Evolutionary conservation across 306 rosid species (phyloP), one percentile per base, ranked within the genome.

Genomic region (Begonia fuchsioides): DNA sequence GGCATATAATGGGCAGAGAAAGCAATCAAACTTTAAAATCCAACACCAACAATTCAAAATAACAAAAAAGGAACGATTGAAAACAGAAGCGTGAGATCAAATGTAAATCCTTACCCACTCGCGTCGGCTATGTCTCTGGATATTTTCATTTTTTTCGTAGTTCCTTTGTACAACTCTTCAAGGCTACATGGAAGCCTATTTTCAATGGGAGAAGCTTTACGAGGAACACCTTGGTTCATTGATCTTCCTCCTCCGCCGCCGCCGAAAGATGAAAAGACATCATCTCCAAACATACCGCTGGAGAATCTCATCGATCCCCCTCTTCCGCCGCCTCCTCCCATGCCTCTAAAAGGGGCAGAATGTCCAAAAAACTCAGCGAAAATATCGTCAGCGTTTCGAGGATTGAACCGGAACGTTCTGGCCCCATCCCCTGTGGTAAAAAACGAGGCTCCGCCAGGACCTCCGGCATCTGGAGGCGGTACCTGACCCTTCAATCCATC

Each of bases 171-270:
- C 12, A 62, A 45, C 44, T 62, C 67, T 54, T 62, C 67, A 35
- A 54, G 67, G 47, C 60, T 62, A 54, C 60, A 62, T 0, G 55
- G 67, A 19, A 62, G 16, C 13, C 58, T 50, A 13, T 35, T 54
- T 40, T 62, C 67, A 54, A 62, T 54, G n/a, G 67, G 45, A 17
- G 50, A 14, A 8, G 67, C 60, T 54, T 62, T 62, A 44, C 60
- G 53, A 54, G 55, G 52, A 49, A 39, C 55, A 41, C 52, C 17
- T 15, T 46, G 50, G 13, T 35, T 44, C 52, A 43, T 43, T 11
- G 58, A 43, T 48, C 51, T 38, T 20, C 54, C 60, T 18, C 59
- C 49, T 5, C 38, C 53, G 8, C 54, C 39, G 39, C 6, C 59
- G 39, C 43, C 39, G 8, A 55, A 44, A 10, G 60, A 55, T n/a